A percentile compares a stretch with the other conserved stretches of the same genome.
phyloP scores from a whole-genome alignment of 1,139 yeast species.

The Magnusiomyces paraingens region DNA sequence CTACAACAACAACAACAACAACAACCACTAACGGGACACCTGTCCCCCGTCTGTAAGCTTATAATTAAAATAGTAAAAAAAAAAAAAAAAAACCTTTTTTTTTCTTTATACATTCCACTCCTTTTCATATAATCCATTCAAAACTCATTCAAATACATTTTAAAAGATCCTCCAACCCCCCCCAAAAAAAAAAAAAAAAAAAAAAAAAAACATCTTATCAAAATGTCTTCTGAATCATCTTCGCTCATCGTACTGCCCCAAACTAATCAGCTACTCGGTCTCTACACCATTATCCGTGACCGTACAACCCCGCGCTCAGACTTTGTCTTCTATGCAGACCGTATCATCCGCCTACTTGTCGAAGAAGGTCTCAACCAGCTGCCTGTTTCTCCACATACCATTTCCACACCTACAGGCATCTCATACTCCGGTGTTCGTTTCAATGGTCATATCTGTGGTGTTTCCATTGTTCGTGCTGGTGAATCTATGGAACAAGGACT shows the following conservation, averaged over 20 bases:
- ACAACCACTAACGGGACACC: too few species aligned
- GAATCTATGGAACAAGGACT: slow-evolving; percentile 98
- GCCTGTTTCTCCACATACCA: slow-evolving; percentile 64
- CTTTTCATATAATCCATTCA: too few species aligned
- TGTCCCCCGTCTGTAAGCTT: too few species aligned
- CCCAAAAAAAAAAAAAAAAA: too few species aligned
- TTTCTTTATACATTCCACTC: too few species aligned
- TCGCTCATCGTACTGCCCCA: slow-evolving; percentile 51
- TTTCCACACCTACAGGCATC: slow-evolving; percentile 73
- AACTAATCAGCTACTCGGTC: slow-evolving; percentile 81
- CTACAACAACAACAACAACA: too few species aligned
- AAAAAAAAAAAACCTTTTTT: too few species aligned
- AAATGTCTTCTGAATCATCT: not conserved
- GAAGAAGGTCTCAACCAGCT: slow-evolving; percentile 92
- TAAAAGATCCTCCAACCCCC: too few species aligned
- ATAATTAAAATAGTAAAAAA: too few species aligned
- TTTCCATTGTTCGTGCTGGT: slow-evolving; percentile 94
- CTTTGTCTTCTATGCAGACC: slow-evolving; percentile 88
- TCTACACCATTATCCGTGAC: slow-evolving; percentile 80
- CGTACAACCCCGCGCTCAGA: slow-evolving; percentile 74
- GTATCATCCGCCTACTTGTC: slow-evolving; percentile 85
- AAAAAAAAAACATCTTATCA: too few species aligned
- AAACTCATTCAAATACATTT: too few species aligned
- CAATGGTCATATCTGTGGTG: slow-evolving; percentile 93
- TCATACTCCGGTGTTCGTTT: slow-evolving; percentile 73